Evolutionary conservation across 495 filamentous ascomycete genomes (phyloP).

Genomic region (Trichocladium antarcticum): DNA sequence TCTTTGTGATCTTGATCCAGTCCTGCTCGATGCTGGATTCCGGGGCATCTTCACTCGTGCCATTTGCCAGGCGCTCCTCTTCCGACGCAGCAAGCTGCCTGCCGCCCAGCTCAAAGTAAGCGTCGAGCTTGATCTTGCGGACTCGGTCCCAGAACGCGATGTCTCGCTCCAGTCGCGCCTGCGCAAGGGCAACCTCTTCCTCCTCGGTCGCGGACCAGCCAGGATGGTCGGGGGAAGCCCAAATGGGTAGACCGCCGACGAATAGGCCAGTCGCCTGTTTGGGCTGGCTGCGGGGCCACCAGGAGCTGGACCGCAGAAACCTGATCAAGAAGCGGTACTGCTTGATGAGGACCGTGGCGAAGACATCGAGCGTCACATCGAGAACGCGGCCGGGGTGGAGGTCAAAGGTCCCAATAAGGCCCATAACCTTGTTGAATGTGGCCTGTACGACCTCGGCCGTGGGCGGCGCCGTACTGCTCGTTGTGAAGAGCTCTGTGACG

Average conservation of each 20-base stretch:
- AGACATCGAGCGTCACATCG: conserved; percentile 58
- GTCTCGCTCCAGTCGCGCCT: conserved; percentile 53
- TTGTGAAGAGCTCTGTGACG: conserved; percentile 52
- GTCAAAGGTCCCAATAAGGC: conserved; percentile 45
- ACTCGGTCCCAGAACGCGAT: conserved; percentile 70
- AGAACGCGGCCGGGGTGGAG: conserved; percentile 73
- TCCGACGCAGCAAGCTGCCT: conserved; percentile 43
- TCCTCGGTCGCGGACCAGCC: conserved; percentile 50
- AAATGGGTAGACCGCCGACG: conserved; percentile 55
- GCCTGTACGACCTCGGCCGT: conserved; percentile 41
- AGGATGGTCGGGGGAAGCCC: conserved; percentile 64
- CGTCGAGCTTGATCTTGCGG: conserved; percentile 60
- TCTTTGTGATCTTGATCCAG: conserved; percentile 72
- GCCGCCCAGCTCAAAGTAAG: conserved; percentile 79
- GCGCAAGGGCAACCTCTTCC: conserved; percentile 44
- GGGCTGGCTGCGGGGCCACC: conserved; percentile 71
- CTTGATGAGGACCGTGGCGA: conserved; percentile 37
- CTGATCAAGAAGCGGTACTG: conserved; percentile 82
- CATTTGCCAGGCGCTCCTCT: conserved; percentile 35
- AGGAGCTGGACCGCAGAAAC: conserved; percentile 78
- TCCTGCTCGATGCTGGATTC: conserved; percentile 44
- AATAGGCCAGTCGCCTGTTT: conserved; percentile 26
- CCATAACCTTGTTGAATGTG: conserved; percentile 54
- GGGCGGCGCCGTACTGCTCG: conserved; percentile 41
- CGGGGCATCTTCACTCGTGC: conserved; percentile 27